phyloP scores from a whole-genome alignment of 257 asterid species.

The Solanum peruvianum region DNA sequence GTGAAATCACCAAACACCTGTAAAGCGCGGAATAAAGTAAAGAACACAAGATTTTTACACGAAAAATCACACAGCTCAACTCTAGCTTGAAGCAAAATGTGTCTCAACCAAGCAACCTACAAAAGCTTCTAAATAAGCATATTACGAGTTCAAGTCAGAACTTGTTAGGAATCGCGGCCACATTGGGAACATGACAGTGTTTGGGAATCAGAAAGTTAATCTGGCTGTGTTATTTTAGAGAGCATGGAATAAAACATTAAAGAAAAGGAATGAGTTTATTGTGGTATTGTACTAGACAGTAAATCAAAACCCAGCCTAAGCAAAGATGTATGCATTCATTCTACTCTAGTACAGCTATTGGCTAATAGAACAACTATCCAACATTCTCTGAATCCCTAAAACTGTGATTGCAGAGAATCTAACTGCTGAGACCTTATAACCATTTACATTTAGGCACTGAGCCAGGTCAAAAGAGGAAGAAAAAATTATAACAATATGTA shows the following conservation, averaged over 20 bases:
- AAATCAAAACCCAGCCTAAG: not conserved
- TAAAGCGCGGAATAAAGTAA: not conserved
- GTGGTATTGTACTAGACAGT: not conserved
- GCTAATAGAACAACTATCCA: slow-evolving; percentile 7
- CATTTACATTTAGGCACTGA: slow-evolving; percentile 25
- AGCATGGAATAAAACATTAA: not conserved
- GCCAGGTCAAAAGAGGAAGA: not conserved
- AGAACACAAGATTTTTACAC: not conserved
- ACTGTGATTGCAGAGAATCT: slow-evolving; percentile 55
- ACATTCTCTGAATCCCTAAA: slow-evolving; percentile 48
- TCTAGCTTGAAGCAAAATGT: not conserved
- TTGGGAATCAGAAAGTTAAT: not conserved
- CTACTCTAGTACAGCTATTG: slow-evolving; percentile 2
- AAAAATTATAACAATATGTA: slow-evolving; percentile 10
- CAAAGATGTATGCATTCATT: not conserved
- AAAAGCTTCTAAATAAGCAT: not conserved
- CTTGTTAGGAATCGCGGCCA: not conserved
- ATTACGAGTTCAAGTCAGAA: no score
- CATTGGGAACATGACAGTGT: not conserved
- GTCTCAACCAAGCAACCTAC: not conserved
- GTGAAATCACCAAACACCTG: not conserved
- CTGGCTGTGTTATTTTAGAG: not conserved
- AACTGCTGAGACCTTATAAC: slow-evolving; percentile 4
- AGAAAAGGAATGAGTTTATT: not conserved
- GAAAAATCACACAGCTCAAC: not conserved